A percentile compares a stretch with the other conserved stretches of the same genome.
phyloP scores from a whole-genome alignment of 805 yeast species.

The Millerozyma acaciae region DNA sequence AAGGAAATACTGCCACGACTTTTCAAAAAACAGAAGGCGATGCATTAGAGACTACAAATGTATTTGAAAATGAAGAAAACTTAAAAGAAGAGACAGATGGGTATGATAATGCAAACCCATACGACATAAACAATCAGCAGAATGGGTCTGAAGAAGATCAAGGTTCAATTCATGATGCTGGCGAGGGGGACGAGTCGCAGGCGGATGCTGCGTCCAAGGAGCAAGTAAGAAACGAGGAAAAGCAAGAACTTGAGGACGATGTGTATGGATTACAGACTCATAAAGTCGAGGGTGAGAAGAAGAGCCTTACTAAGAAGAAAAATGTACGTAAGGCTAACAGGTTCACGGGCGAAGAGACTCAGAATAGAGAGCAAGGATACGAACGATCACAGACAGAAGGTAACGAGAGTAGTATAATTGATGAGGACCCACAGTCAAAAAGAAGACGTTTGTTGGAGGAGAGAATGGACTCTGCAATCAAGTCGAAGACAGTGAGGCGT shows the following conservation, averaged over 20 bases:
- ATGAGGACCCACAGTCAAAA: constrained; percentile 37
- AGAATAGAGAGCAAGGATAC: constrained; percentile 3
- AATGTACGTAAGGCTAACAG: constrained; percentile 19
- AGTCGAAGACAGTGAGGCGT: constrained; percentile 54
- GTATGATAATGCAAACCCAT: constrained; percentile 19
- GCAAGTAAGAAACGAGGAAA: too few relatives aligned
- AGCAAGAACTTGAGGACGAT: constrained; percentile 26
- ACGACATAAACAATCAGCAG: constrained; percentile 16
- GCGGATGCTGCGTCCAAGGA: too few relatives aligned
- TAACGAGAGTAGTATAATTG: constrained; percentile 12
- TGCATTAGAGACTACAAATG: constrained; percentile 4
- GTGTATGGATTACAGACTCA: constrained; percentile 21
- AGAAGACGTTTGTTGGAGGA: constrained; percentile 79
- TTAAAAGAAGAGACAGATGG: constrained; percentile 9
- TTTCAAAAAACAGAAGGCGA: too few relatives aligned
- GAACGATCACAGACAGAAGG: too few relatives aligned
- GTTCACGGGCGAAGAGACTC: constrained; percentile 6
- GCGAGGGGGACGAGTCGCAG: neutral
- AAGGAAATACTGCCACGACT: too few relatives aligned
- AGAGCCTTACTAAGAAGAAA: constrained; percentile 23
- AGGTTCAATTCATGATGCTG: constrained; percentile 4
- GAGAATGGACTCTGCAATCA: constrained; percentile 71
- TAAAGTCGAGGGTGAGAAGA: constrained; percentile 11
- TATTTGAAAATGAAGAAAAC: neutral
- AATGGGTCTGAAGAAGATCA: constrained; percentile 17